Evolutionary conservation across 164 flowering plant genomes (phyloP).

Genomic region (Saururus chinensis): DNA sequence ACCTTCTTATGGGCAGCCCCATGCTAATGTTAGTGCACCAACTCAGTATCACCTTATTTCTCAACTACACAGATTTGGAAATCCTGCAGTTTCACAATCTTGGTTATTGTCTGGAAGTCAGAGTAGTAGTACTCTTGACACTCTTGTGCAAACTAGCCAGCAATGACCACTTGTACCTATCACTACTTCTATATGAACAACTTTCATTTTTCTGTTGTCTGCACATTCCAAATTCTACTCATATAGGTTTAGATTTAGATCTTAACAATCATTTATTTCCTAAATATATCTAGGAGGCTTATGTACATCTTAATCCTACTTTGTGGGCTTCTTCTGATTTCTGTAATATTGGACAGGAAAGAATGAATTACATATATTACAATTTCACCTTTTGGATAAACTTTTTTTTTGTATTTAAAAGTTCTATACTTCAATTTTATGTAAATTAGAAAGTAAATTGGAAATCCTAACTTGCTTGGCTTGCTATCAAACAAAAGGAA

Average conservation of each 20-base stretch:
- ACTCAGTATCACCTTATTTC: constrained; percentile 52
- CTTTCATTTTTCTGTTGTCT: not conserved
- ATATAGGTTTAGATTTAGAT: too few species aligned
- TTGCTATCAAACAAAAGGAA: too few species aligned
- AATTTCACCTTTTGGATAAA: too few species aligned
- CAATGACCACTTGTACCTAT: constrained; percentile 33
- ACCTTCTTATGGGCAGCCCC: constrained; percentile 42
- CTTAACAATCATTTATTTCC: not conserved
- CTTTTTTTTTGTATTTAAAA: too few species aligned
- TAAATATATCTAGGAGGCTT: not conserved
- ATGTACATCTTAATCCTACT: constrained; percentile 20
- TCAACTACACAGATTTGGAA: constrained; percentile 45
- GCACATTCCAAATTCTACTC: too few species aligned
- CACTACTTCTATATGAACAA: constrained; percentile 24
- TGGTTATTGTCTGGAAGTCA: constrained; percentile 57
- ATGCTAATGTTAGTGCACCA: constrained; percentile 27
- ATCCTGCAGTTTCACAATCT: constrained; percentile 39
- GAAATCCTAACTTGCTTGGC: too few species aligned
- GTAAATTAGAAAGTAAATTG: too few species aligned
- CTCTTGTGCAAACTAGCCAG: constrained; percentile 36
- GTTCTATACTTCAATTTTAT: too few species aligned
- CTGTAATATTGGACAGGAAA: too few species aligned
- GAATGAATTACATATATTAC: too few species aligned
- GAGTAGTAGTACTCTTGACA: constrained; percentile 18
- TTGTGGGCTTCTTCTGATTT: constrained; percentile 62